Conservation (phyloP, 176 grass and related monocot species). For the Puya raimondii region DNA sequence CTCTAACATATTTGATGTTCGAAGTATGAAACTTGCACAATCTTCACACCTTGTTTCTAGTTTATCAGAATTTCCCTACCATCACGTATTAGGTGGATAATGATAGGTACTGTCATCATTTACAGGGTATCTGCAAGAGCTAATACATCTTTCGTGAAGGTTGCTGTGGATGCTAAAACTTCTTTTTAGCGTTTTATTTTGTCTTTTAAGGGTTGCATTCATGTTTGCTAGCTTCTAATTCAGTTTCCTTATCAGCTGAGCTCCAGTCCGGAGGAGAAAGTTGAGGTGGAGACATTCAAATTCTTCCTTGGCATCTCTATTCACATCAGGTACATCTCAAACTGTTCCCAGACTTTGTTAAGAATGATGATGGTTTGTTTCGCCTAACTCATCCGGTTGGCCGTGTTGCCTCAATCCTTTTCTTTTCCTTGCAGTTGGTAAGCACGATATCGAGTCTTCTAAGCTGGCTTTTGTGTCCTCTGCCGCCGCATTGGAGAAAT, state of each 20-base stretch:
- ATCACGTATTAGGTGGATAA: neutral
- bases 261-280: conserved; percentile 60
- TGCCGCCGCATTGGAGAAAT: conserved; percentile 73
- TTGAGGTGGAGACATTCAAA: conserved; percentile 57
- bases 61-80: neutral
- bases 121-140: conserved; percentile 77
- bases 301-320: conserved; percentile 61
- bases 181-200: neutral
- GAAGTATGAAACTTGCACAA: neutral
- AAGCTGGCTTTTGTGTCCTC: conserved; percentile 79
- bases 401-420: neutral
- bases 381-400: neutral
- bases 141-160: conserved; percentile 83
- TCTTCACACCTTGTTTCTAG: neutral
- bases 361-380: neutral
- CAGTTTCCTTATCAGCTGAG: conserved; percentile 47
- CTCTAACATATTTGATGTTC: neutral
- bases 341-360: neutral
- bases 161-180: conserved; percentile 12
- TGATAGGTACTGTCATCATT: conserved; percentile 18
- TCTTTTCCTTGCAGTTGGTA: conserved; percentile 44
- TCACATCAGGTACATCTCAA: conserved; percentile 50
- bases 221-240: neutral
- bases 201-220: neutral
- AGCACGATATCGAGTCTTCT: conserved; percentile 55